phyloP scores from a whole-genome alignment of 1,284 basidiomycete species.

The Irpex sp. region DNA sequence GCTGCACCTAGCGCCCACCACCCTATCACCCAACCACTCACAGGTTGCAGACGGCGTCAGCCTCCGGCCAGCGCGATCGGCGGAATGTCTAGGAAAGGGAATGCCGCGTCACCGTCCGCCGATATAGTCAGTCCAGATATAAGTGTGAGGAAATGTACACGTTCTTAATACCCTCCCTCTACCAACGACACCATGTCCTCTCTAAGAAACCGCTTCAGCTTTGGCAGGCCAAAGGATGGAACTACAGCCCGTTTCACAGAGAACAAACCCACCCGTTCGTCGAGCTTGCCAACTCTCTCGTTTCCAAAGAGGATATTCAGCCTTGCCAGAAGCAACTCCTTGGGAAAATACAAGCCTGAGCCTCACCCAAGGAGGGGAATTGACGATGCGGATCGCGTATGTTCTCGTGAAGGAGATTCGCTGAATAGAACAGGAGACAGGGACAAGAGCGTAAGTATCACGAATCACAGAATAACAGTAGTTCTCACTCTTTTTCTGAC shows the following conservation, averaged over 20 bases:
- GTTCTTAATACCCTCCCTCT: background rate
- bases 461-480: no score
- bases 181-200: background rate
- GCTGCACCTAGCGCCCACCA: no score
- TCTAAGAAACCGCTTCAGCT: background rate
- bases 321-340: background rate
- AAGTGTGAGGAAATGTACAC: background rate
- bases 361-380: no score
- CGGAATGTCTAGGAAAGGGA: background rate
- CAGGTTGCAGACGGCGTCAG: background rate
- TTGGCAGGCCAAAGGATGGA: background rate
- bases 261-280: background rate
- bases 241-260: background rate
- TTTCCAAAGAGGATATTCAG: background rate
- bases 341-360: background rate
- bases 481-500: no score
- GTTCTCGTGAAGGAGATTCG: background rate
- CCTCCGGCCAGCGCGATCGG: background rate
- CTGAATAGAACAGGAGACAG: background rate
- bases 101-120: background rate
- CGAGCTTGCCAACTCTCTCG: background rate
- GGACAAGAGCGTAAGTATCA: no score
- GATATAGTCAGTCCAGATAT: background rate
- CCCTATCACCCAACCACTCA: no score
- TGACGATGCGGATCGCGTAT: background rate